Evolutionary conservation across 2,329 filamentous ascomycete genomes (phyloP).

Genomic region (Ceratocystis albifundus): DNA sequence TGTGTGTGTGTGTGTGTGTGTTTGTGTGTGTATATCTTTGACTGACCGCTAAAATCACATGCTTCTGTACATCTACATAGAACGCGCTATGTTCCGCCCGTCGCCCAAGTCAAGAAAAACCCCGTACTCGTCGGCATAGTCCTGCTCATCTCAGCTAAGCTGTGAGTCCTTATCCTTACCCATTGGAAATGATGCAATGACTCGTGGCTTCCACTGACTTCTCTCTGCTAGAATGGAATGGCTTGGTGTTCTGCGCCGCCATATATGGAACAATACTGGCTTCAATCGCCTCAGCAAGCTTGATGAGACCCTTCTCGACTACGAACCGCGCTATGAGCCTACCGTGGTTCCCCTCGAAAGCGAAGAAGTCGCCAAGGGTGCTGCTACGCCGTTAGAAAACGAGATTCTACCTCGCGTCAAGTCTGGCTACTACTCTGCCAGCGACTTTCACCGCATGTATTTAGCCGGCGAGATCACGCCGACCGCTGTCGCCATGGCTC

Average conservation of each 20-base stretch:
- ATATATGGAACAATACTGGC: slow-evolving; percentile 53
- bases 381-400: neutral
- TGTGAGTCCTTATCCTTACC: slow-evolving; percentile 34
- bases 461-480: slow-evolving; percentile 38
- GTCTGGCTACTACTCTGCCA: slow-evolving; percentile 31
- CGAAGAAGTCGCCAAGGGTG: slow-evolving; percentile 16
- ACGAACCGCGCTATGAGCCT: slow-evolving; percentile 38
- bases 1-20: no score
- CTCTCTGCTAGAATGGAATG: slow-evolving; percentile 40
- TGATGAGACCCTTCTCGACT: slow-evolving; percentile 40
- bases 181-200: slow-evolving; percentile 7
- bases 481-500: slow-evolving; percentile 34
- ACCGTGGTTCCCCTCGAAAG: slow-evolving; percentile 37
- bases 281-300: slow-evolving; percentile 48
- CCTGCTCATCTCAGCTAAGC: slow-evolving; percentile 41
- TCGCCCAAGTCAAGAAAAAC: slow-evolving; percentile 30
- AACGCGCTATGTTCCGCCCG: neutral
- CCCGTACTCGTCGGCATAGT: slow-evolving; percentile 46
- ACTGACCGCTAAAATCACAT: slow-evolving; percentile 1
- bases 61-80: neutral
- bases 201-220: neutral
- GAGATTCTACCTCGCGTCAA: slow-evolving; percentile 13
- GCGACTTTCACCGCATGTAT: slow-evolving; percentile 37
- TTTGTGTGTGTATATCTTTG: neutral
- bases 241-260: slow-evolving; percentile 41